Evolutionary conservation across 441 rosid genomes (phyloP).

Genomic region (Syzygium malaccense): DNA sequence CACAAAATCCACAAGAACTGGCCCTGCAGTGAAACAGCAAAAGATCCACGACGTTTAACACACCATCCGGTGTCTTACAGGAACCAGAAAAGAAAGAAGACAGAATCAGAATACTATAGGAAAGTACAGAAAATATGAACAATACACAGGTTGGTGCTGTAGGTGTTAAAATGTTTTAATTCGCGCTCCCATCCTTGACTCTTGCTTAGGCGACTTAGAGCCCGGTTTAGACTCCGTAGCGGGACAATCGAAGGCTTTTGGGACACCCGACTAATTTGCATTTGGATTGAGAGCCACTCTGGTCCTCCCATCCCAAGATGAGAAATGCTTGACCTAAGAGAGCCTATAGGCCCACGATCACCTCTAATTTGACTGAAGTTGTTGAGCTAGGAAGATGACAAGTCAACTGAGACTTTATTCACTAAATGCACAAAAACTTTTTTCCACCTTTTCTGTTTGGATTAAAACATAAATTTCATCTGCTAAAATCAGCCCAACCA

Average conservation of each 20-base stretch:
- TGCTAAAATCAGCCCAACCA: background rate
- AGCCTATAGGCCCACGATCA: too few species aligned
- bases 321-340: too few species aligned
- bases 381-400: background rate
- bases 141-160: background rate
- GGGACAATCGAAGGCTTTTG: background rate
- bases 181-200: background rate
- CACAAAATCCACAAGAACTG: background rate
- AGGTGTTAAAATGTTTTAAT: background rate
- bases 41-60: background rate
- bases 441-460: background rate
- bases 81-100: background rate
- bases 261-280: background rate
- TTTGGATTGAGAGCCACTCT: background rate
- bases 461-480: background rate
- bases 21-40: background rate
- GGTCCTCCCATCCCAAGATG: background rate
- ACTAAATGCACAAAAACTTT: background rate
- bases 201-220: background rate
- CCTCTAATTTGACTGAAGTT: background rate
- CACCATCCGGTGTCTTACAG: background rate
- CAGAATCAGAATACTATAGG: background rate
- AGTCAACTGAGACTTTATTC: background rate
- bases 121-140: background rate
- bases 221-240: background rate